These are phyloP conservation scores for Coccomyxa sp. DNA, from an alignment of 139 green algal genomes.

Conservation along the genomic window DNA sequence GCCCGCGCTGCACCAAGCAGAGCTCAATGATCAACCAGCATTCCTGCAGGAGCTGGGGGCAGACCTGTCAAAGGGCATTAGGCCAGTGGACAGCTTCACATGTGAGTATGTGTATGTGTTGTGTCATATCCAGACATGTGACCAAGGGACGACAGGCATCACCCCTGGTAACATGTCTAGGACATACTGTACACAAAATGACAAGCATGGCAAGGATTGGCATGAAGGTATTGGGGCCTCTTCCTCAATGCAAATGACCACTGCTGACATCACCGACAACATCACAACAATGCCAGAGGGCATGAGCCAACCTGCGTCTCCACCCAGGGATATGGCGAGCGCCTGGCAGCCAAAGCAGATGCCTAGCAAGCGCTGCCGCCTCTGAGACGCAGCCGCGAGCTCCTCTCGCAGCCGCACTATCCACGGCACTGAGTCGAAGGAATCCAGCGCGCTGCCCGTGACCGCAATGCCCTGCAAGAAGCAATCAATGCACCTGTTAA, in stretches of 20 bases:
- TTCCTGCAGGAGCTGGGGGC: neutral
- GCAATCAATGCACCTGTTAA: no score
- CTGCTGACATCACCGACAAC: no score
- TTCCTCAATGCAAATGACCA: no score
- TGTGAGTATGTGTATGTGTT: no score
- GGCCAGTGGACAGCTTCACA: neutral
- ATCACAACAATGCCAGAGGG: neutral
- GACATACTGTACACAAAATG: no score
- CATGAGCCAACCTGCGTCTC: neutral
- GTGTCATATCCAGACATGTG: neutral
- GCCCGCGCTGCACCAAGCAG: conserved; percentile 2
- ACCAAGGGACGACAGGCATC: neutral
- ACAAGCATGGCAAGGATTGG: no score
- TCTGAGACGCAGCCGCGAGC: conserved; percentile 3
- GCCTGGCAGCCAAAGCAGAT: conserved; percentile 14
- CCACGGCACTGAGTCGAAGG: conserved; percentile 1
- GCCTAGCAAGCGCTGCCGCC: conserved; percentile 4
- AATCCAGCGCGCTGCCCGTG: conserved; percentile 12
- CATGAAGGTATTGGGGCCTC: no score
- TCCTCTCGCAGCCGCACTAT: conserved; percentile 3
- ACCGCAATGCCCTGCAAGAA: conserved; percentile 22
- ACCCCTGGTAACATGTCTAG: no score
- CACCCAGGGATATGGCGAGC: conserved; percentile 5
- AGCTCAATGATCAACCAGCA: neutral
- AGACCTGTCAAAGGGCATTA: neutral